Base-by-base conservation (phyloP, 345 rosid genomes). In the Gossypium arboreum region DNA sequence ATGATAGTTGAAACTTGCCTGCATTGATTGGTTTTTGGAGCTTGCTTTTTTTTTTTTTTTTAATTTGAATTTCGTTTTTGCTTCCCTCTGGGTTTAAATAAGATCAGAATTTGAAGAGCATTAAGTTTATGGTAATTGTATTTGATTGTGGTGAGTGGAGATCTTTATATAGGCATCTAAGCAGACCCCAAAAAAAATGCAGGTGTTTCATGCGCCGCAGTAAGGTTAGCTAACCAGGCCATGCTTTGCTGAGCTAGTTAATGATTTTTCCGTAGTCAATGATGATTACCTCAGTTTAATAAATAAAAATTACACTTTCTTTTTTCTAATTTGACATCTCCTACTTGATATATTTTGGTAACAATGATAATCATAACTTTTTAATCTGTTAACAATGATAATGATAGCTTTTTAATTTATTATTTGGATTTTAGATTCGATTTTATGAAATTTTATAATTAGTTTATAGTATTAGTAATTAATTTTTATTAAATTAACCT, bases 31-130 rank as follows among this genome's bases (percentile, higher is more conserved):
- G 51, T 18, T 34, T 34, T 17, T 39, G 67, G 45, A 43, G 25
- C 47, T 20, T 18, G 27, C 25, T 34, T 34, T 1, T 34, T 34
- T 4, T 25, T 59, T 12, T 1, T 63, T 16, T 9, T 47, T 47
- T 20, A 18, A 9, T 5, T 20, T 18, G 15, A 41, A 10, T 9
- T 44, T 66, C 24, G 2, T 20, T 20, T 54, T 27, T 65, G 63
- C 48, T 29, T 80, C 68, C 79, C 13, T 61, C 73, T 75, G 16
- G 63, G 77, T 62, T 73, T 55, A 45, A 54, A 25, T 66, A 71
- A 20, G 58, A 74, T 66, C 45, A 60, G 50, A 45, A n/a, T 18
- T 65, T 65, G 68, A 9, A 9, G 15, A 17, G 47, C 47, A 63
- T 34, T 24, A 59, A 59, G 17, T n/a, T 64, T 3, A 43, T 39